Base-by-base conservation (phyloP, 352 stramenopile species). In the Phytophthora sojae region DNA sequence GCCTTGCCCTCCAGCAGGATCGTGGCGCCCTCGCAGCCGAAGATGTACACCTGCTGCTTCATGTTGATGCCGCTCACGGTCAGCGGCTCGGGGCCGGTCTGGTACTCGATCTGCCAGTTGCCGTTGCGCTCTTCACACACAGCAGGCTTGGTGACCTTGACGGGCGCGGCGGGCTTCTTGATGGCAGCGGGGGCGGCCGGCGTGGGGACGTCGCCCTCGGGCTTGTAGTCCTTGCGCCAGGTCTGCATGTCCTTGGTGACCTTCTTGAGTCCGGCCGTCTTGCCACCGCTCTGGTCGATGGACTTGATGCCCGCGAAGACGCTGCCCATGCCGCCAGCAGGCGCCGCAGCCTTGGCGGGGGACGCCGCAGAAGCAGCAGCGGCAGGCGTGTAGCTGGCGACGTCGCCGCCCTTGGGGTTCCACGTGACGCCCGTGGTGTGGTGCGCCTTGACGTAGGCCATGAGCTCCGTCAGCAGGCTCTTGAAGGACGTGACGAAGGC, bases 21-120 rank as follows among this genome's bases (percentile, higher is more conserved):
- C 39, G 89, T 98, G 32, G 95, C 89, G 64, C 93, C 89, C 63
- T 98, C 83, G 75, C 97, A 99, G 47, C 95, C 95, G 69, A 96
- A 99, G 59, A 99, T 94, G 81, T 98, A 98, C 66, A 99, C 95
- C 75, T 98, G 95, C 79, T 99, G 94, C 80, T 98, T 98, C 66
- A 97, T 93, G 82, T 96, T 96, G 19, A 96, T 89, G 64, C 97
- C 90, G 45, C 91, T 90, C 52, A 98, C 76, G 3, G 83, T 97
- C 47, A 98, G 77, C 35, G 97, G 80, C 57, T 92, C 88, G 29
- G 65, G 61, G 21, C 69, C 72, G 14, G 91, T 97, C 67, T 99
- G 97, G 85, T 99, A 93, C 79, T 99, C 97, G 21, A 99, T 93
- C 67, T 97, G 88, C 97, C 97, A 99, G 77, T 99, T 99, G 74